These are phyloP conservation scores for Rubia balearica DNA, from an alignment of 305 asterid genomes.

Conservation along the genomic window DNA sequence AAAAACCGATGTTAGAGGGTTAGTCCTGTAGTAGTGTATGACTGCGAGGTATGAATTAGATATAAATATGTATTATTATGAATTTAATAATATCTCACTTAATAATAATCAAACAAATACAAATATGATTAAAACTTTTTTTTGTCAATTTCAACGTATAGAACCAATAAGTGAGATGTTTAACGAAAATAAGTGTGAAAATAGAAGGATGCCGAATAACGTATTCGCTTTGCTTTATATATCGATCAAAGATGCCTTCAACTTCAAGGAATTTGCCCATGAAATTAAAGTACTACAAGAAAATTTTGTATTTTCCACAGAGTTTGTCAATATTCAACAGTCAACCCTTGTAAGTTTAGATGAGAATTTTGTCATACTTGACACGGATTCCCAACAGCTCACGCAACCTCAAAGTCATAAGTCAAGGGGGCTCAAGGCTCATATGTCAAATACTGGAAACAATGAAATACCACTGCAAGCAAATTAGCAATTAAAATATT, in stretches of 20 bases:
- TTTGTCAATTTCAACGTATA: too few relatives aligned
- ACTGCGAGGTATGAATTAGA: too few relatives aligned
- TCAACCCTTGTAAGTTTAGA: not conserved
- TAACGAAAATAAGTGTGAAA: too few relatives aligned
- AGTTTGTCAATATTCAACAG: slow-evolving; percentile 6
- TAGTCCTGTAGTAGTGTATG: too few relatives aligned
- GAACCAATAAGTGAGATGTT: too few relatives aligned
- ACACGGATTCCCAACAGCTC: slow-evolving; percentile 8
- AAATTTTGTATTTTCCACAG: not conserved
- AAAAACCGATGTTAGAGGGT: too few relatives aligned
- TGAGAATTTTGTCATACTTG: not conserved
- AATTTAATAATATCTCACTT: too few relatives aligned
- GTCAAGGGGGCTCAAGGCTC: not conserved
- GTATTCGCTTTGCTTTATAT: too few relatives aligned
- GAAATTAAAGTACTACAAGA: not conserved
- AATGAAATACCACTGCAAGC: not conserved
- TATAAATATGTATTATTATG: too few relatives aligned
- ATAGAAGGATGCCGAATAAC: too few relatives aligned
- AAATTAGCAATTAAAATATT: not conserved
- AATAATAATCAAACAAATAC: too few relatives aligned
- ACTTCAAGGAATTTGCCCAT: not conserved
- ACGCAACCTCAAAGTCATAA: not conserved
- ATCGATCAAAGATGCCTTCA: not conserved
- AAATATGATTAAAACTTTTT: too few relatives aligned
- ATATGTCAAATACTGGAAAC: not conserved